Conservation (phyloP, 768 basidiomycete species). For the Asterophora parasitica region DNA sequence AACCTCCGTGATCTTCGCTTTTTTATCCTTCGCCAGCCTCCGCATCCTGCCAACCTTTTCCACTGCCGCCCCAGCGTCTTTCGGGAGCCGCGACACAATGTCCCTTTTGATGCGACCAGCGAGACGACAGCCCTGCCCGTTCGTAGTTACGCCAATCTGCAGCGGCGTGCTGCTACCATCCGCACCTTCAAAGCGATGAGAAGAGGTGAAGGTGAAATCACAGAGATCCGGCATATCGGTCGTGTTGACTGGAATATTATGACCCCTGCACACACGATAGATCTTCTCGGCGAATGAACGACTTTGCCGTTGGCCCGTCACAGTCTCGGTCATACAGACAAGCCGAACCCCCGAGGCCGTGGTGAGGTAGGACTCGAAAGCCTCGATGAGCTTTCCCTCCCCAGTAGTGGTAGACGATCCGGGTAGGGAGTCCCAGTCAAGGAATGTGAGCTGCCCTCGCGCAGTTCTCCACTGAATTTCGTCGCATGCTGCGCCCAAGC, state of each 20-base stretch:
- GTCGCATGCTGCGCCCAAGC: constrained; percentile 49
- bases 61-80: constrained; percentile 70
- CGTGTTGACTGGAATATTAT: constrained; percentile 76
- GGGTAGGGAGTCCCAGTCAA: constrained; percentile 50
- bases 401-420: constrained; percentile 25
- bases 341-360: constrained; percentile 33
- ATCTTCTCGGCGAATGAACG: constrained; percentile 54
- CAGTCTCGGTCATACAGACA: constrained; percentile 80
- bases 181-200: constrained; percentile 71
- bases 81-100: constrained; percentile 70
- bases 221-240: constrained; percentile 83
- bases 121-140: constrained; percentile 86
- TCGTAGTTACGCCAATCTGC: constrained; percentile 84
- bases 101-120: constrained; percentile 77
- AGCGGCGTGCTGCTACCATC: constrained; percentile 44
- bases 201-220: constrained; percentile 84
- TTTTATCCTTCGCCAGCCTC: constrained; percentile 33
- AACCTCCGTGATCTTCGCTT: constrained; percentile 10
- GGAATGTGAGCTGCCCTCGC: constrained; percentile 49
- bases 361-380: constrained; percentile 45
- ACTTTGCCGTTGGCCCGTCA: constrained; percentile 42
- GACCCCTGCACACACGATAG: constrained; percentile 45
- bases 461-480: constrained; percentile 65
- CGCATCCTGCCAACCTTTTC: constrained; percentile 69
- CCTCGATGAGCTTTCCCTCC: constrained; percentile 34